These are phyloP conservation scores for Entonaema liquescens DNA, from an alignment of 495 filamentous ascomycete genomes.

Conservation along the genomic window DNA sequence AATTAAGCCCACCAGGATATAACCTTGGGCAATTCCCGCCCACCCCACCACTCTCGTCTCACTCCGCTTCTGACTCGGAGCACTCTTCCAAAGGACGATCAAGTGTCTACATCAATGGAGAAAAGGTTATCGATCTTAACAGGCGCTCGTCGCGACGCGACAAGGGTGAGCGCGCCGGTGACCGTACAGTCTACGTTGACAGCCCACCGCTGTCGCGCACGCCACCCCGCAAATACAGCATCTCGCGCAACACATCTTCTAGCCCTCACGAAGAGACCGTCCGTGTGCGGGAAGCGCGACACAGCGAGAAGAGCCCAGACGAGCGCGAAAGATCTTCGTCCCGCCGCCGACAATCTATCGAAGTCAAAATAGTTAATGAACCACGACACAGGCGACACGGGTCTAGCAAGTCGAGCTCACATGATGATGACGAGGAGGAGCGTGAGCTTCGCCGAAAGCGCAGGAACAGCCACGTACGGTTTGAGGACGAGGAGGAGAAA, in stretches of 20 bases:
- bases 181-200: slow-evolving; percentile 41
- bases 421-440: slow-evolving; percentile 35
- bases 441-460: slow-evolving; percentile 35
- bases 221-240: slow-evolving; percentile 31
- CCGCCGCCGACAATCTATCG: slow-evolving; percentile 26
- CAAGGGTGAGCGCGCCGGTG: slow-evolving; percentile 37
- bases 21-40: slow-evolving; percentile 42
- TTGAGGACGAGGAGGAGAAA: slow-evolving; percentile 45
- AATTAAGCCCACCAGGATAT: slow-evolving; percentile 41
- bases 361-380: slow-evolving; percentile 42
- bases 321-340: slow-evolving; percentile 36
- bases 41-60: slow-evolving; percentile 51
- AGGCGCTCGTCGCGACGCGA: slow-evolving; percentile 44
- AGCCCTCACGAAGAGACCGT: slow-evolving; percentile 26
- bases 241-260: slow-evolving; percentile 29
- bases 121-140: slow-evolving; percentile 41
- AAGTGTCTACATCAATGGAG: slow-evolving; percentile 47
- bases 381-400: slow-evolving; percentile 37
- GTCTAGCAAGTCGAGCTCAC: slow-evolving; percentile 44
- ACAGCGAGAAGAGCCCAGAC: slow-evolving; percentile 24
- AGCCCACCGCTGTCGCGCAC: slow-evolving; percentile 41
- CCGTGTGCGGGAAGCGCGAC: slow-evolving; percentile 29
- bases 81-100: slow-evolving; percentile 44
- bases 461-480: slow-evolving; percentile 32
- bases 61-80: slow-evolving; percentile 51